These are phyloP conservation scores for Calonectria hawksworthii DNA, from an alignment of 2,329 filamentous ascomycete genomes.

Conservation along the genomic window DNA sequence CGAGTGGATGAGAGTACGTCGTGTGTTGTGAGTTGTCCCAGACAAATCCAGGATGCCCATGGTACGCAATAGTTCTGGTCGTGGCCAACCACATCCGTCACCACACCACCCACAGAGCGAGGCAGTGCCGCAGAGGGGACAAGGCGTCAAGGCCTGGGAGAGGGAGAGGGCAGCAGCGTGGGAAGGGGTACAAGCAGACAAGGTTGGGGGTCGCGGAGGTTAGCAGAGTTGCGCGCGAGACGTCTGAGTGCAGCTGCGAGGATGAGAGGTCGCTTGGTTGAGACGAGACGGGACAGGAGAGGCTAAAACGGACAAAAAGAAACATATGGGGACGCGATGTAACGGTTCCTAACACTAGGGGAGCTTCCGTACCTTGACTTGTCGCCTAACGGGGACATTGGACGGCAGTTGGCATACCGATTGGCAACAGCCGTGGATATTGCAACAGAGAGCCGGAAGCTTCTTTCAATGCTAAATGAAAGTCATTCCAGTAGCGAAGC, in stretches of 20 bases:
- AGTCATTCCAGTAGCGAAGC: not conserved
- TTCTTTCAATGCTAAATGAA: slow-evolving; percentile 12
- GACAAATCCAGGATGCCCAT: slow-evolving; percentile 16
- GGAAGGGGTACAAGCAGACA: not conserved
- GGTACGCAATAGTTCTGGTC: slow-evolving; percentile 16
- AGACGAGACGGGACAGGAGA: slow-evolving; percentile 38
- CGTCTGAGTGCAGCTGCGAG: not conserved
- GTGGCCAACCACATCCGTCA: slow-evolving; percentile 9
- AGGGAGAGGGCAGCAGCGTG: not conserved
- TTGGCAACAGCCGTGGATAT: not conserved
- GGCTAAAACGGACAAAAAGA: slow-evolving; percentile 30
- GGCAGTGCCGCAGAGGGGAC: slow-evolving; percentile 31
- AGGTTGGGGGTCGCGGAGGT: slow-evolving; percentile 15
- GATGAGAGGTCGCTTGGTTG: slow-evolving; percentile 24
- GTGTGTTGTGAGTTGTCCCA: slow-evolving; percentile 26
- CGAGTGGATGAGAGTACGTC: slow-evolving; percentile 24
- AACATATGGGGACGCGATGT: slow-evolving; percentile 31
- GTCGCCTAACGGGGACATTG: slow-evolving; percentile 9
- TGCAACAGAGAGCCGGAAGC: slow-evolving; percentile 14
- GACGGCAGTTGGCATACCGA: slow-evolving; percentile 24
- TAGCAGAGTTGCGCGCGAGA: slow-evolving; percentile 4
- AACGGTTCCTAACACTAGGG: slow-evolving; percentile 25
- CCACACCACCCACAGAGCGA: slow-evolving; percentile 33
- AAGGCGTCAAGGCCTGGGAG: slow-evolving; percentile 6
- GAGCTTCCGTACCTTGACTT: slow-evolving; percentile 26